These are phyloP conservation scores for Eucalyptus pumila DNA, from an alignment of 345 rosid species.

Conservation along the genomic window DNA sequence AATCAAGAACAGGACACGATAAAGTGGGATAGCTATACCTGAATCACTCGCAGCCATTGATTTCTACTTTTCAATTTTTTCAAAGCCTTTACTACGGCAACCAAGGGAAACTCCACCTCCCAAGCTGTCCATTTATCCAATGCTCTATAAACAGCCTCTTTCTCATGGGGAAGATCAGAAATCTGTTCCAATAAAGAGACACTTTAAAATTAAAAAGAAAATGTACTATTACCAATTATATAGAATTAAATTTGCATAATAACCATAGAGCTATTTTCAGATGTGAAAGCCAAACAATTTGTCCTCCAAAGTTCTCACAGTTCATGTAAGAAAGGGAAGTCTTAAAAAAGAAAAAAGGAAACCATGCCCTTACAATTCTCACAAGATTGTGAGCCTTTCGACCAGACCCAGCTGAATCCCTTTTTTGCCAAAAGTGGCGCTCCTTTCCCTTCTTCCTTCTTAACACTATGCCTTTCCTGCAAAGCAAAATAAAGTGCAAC, in stretches of 20 bases:
- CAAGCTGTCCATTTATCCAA: constrained; percentile 82
- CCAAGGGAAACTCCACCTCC: constrained; percentile 77
- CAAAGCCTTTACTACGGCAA: constrained; percentile 72
- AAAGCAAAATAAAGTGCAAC: background rate
- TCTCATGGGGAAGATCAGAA: constrained; percentile 69
- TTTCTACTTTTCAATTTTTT: constrained; percentile 46
- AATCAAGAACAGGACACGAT: background rate
- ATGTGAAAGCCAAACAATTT: background rate
- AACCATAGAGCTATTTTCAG: background rate
- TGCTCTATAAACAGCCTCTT: constrained; percentile 75
- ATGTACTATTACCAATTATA: background rate
- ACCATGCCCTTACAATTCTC: constrained; percentile 35
- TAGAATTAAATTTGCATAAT: background rate
- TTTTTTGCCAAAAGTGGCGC: constrained; percentile 73
- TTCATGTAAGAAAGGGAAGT: background rate
- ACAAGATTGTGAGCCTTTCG: constrained; percentile 64
- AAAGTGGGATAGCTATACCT: constrained; percentile 22
- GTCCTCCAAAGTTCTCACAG: background rate
- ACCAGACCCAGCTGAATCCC: constrained; percentile 73
- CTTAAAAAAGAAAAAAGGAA: background rate
- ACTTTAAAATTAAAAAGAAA: background rate
- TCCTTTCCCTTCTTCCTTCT: constrained; percentile 30
- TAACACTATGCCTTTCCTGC: background rate
- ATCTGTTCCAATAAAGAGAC: constrained; percentile 16
- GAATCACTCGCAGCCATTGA: constrained; percentile 78